Percentiles rank a stretch among this genome's conserved stretches.
Conservation (phyloP, 495 filamentous ascomycete species). For the Pseudevernia furfuracea region DNA sequence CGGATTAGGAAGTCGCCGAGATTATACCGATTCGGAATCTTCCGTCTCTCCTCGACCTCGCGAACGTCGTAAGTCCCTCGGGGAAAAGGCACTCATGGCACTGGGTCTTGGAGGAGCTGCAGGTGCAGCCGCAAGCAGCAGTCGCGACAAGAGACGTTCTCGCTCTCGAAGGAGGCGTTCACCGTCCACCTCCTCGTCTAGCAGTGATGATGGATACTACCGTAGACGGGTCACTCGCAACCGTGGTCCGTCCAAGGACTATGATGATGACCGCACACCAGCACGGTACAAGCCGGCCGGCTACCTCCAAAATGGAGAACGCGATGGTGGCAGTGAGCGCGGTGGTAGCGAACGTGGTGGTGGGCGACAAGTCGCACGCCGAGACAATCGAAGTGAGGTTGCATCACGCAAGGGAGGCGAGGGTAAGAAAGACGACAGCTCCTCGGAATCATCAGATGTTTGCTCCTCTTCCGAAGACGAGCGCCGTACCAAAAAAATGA, state of each 20-base stretch:
- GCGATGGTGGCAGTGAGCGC: conserved; percentile 32
- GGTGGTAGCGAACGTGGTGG: conserved; percentile 32
- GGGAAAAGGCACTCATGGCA: conserved; percentile 59
- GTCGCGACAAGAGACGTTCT: conserved; percentile 23
- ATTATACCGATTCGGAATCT: conserved; percentile 29
- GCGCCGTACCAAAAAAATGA: conserved; percentile 57
- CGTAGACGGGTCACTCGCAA: conserved; percentile 10
- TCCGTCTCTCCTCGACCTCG: conserved; percentile 27
- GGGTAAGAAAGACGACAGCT: conserved; percentile 15
- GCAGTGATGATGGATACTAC: conserved; percentile 24
- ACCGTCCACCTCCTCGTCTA: conserved; percentile 48
- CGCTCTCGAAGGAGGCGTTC: conserved; percentile 41
- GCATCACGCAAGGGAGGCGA: conserved; percentile 12
- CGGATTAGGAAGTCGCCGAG: conserved; percentile 18
- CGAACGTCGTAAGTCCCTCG: conserved; percentile 58
- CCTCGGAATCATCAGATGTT: conserved; percentile 39
- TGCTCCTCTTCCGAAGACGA: conserved; percentile 63
- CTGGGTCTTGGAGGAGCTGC: conserved; percentile 60
- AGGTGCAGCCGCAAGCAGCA: conserved; percentile 31
- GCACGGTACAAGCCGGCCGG: conserved; percentile 29
- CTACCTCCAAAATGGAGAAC: conserved; percentile 46
- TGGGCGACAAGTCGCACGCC: conserved; percentile 32
- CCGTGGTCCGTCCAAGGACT: conserved; percentile 7
- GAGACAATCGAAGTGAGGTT: conserved; percentile 16
- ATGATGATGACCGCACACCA: conserved; percentile 23